phyloP scores from a whole-genome alignment of 2,329 filamentous ascomycete species.

The Fusarium nisikadoi region DNA sequence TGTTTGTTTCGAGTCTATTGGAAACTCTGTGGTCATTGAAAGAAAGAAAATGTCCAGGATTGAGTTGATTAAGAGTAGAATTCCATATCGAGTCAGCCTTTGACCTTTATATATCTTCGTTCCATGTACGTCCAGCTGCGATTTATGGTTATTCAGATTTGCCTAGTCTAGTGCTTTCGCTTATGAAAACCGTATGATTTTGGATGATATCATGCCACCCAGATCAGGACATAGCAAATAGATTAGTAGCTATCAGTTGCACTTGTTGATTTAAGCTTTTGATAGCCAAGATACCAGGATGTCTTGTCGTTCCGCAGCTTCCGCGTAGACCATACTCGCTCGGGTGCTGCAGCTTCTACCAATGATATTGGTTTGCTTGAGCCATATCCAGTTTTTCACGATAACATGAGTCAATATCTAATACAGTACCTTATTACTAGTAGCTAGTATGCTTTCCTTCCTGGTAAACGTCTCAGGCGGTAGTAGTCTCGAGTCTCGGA shows the following conservation, averaged over 20 bases:
- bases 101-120: background rate
- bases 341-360: background rate
- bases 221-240: background rate
- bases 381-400: no score
- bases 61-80: background rate
- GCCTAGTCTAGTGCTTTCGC: background rate
- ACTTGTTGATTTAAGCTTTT: background rate
- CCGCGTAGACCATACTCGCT: background rate
- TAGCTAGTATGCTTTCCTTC: background rate
- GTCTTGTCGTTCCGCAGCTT: background rate
- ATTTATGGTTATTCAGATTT: background rate
- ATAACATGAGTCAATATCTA: background rate
- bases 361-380: background rate
- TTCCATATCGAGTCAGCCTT: rapidly evolving
- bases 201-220: background rate
- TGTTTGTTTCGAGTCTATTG: background rate
- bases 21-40: background rate
- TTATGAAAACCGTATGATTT: background rate
- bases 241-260: background rate
- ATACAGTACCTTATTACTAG: no score
- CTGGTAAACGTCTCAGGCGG: background rate
- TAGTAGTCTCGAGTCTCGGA: background rate
- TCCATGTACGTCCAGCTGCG: background rate
- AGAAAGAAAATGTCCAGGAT: background rate
- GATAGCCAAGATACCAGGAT: background rate